Base-by-base conservation (phyloP, 2,329 filamentous ascomycete genomes). In the Exophiala phaeomuriformis region DNA sequence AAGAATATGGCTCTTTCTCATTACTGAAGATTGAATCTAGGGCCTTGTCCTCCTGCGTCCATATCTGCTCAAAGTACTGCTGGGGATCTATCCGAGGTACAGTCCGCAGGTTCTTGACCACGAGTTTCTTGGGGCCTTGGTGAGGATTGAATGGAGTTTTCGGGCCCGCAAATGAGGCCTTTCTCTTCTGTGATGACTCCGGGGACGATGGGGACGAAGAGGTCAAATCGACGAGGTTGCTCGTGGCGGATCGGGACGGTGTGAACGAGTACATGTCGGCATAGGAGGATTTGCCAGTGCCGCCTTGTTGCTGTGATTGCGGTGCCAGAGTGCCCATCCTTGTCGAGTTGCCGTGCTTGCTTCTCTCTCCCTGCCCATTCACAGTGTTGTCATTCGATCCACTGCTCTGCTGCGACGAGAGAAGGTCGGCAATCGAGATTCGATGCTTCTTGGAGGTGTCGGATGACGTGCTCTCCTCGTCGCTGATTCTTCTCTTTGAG, bases 31-130 rank as follows among this genome's bases (percentile, higher is more conserved):
- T 82, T 41, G 83, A 80, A 7, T 78, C 75, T 49, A 98, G 72
- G 1, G 89, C 88, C 35, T 76, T 75, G 53, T 88, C 82, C 4
- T 97, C 75, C 66, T 94, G 85, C 39, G 73, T 71, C 81, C 86
- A 88, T 2, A 83, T 85, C 64, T 83, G 82, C 39, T 83, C 76
- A 63, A 95, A 88, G 72, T 95, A 97, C 59, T 81, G 77, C 58
- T 86, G 82, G 19, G 86, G 80, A 63, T 89, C 81, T 51, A 80
- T 75, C 53, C 78, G 77, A n/a, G 79, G 72, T 12, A 77, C 77
- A 1, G 80, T 78, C 55, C 85, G 83, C 59, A 96, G 78, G 67
- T 96, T 97, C 79, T 95, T 95, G 64, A 98, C 88, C n/a, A 91
- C 81, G 43, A 98, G 79, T 70, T 86, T 90, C 75, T 86, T 90